Conservation (phyloP, 1,284 basidiomycete species). For the Boletus austroedulis region DNA sequence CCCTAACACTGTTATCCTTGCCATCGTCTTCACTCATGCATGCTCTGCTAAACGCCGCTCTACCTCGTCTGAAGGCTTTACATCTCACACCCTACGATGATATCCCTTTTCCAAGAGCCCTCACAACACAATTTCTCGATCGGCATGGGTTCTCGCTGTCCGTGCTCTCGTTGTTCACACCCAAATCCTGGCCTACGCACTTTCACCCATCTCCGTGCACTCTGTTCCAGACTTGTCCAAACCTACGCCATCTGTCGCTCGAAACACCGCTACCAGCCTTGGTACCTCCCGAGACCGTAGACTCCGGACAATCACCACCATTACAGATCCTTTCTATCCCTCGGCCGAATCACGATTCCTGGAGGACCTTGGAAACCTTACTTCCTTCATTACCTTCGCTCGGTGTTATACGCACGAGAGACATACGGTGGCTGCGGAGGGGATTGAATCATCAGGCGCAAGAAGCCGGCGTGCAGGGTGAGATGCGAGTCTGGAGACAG, state of each 20-base stretch:
- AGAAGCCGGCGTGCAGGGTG: conserved; percentile 71
- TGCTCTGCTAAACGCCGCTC: conserved; percentile 55
- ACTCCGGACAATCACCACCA: conserved; percentile 41
- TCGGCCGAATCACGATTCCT: conserved; percentile 57
- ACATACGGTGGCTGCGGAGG: conserved; percentile 66
- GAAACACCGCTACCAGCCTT: conserved; percentile 61
- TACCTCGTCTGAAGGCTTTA: conserved; percentile 66
- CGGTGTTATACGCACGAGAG: conserved; percentile 55
- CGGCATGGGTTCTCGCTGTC: conserved; percentile 60
- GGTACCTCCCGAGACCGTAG: conserved; percentile 30
- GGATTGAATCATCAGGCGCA: conserved; percentile 63
- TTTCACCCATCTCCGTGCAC: conserved; percentile 56
- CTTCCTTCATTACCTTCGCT: conserved; percentile 59
- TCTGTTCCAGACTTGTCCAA: conserved; percentile 54
- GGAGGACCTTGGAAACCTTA: conserved; percentile 50
- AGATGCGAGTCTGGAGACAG: conserved; percentile 68
- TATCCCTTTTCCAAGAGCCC: conserved; percentile 52
- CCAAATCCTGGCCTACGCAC: conserved; percentile 67
- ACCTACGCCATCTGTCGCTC: conserved; percentile 62
- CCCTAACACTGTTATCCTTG: conserved; percentile 64
- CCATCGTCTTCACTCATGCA: conserved; percentile 63
- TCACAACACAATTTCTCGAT: conserved; percentile 59
- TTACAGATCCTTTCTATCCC: conserved; percentile 71
- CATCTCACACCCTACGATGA: conserved; percentile 75
- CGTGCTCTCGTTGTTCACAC: conserved; percentile 66